phyloP scores from a whole-genome alignment of 371 early-diverging fungal genomes.

The Mortierella polycephala region DNA sequence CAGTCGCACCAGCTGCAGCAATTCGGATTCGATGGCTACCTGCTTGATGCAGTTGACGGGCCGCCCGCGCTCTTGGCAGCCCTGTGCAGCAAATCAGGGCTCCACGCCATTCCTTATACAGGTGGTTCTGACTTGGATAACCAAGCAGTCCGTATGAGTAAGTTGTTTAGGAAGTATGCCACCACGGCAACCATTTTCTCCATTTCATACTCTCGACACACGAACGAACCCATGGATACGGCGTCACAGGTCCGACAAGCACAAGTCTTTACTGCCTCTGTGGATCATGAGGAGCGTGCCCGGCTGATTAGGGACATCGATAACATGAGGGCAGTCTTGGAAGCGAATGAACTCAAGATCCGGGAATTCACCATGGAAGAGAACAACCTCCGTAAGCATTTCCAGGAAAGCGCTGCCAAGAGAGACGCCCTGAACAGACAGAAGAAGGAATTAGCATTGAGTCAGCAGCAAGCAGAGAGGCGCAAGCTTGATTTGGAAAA shows the following conservation, averaged over 20 bases:
- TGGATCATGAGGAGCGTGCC: conserved; percentile 31
- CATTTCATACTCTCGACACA: conserved; percentile 29
- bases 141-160: conserved; percentile 25
- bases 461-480: conserved; percentile 12
- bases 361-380: conserved; percentile 36
- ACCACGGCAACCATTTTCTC: conserved; percentile 20
- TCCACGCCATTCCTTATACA: conserved; percentile 68
- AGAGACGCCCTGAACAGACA: conserved; percentile 7
- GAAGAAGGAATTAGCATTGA: conserved; percentile 5
- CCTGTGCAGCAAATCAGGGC: conserved; percentile 65
- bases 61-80: conserved; percentile 73
- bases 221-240: conserved; percentile 37
- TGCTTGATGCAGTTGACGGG: conserved; percentile 80
- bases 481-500: conserved; percentile 22
- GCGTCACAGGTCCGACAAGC: conserved; percentile 29
- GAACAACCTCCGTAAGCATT: conserved; percentile 12
- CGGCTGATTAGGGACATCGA: conserved; percentile 32
- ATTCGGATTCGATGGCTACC: conserved; percentile 80
- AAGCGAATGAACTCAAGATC: conserved; percentile 21
- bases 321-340: conserved; percentile 9
- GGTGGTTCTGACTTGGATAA: conserved; percentile 43
- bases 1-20: conserved; percentile 53
- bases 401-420: conserved; percentile 11
- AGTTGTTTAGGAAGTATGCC: conserved; percentile 33
- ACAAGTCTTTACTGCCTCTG: conserved; percentile 34